These are phyloP conservation scores for Colletotrichum abscissum DNA, from an alignment of 2,329 filamentous ascomycete species.

Conservation along the genomic window DNA sequence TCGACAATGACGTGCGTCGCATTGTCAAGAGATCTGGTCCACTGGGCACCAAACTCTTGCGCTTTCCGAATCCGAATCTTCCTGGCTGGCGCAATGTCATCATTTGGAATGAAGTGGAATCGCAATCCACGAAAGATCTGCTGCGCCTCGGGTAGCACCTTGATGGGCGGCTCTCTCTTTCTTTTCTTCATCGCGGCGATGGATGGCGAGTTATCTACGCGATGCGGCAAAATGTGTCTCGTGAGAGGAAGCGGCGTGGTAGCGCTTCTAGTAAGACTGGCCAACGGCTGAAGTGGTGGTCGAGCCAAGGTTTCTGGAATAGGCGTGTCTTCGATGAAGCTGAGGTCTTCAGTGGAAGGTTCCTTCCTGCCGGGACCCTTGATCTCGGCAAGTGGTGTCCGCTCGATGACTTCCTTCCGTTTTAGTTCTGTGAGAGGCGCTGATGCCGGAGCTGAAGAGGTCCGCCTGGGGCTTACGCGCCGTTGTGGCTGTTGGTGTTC, in stretches of 20 bases:
- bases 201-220: conserved; percentile 23
- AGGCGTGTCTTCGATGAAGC: conserved; percentile 46
- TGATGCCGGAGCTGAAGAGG: conserved; percentile 26
- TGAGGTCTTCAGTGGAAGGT: conserved; percentile 30
- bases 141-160: conserved; percentile 60
- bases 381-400: conserved; percentile 42
- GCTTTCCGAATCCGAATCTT: conserved; percentile 80
- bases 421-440: conserved; percentile 5
- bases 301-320: conserved; percentile 39
- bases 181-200: conserved; percentile 53
- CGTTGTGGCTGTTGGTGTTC: not conserved
- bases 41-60: conserved; percentile 78
- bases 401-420: conserved; percentile 26
- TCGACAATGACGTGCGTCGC: conserved; percentile 88
- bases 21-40: conserved; percentile 67
- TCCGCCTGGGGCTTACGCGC: conserved; percentile 13
- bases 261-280: conserved; percentile 36
- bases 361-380: conserved; percentile 31
- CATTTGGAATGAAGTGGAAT: conserved; percentile 85
- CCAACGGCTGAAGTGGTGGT: conserved; percentile 24
- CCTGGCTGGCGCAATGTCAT: conserved; percentile 76
- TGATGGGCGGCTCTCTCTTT: conserved; percentile 55
- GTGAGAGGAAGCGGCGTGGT: conserved; percentile 45
- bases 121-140: conserved; percentile 70
- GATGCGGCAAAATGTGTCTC: conserved; percentile 27